Base-by-base conservation (phyloP, 2,329 filamentous ascomycete genomes). In the Botrytis squamosa region DNA sequence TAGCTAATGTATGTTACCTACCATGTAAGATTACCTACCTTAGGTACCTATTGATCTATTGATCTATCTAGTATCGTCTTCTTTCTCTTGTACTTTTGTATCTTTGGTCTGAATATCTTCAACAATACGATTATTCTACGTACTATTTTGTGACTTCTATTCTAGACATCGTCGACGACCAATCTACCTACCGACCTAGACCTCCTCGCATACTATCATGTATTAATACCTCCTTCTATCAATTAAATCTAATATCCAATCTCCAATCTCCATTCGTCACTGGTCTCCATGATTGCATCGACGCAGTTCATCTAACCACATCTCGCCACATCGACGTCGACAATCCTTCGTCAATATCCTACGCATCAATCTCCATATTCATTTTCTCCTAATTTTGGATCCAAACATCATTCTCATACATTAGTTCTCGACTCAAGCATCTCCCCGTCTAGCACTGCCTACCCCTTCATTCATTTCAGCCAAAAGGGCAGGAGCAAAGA, bases 291-390 rank as follows among this genome's bases (percentile, higher is more conserved):
- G 8, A 46, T 22, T 46, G 44, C 44, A 8, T 40, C 29, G 9
- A n/a, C 49, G 49, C 49, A 52, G 25, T 52, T 12, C 49, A 33
- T 57, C 55, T 29, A 57, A 22, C 22, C 4, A 22, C 49, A 33
- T 57, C 55, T 29, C 33, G 10, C 22, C 4, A 22, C 59, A 40
- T 63, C 38, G 14, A 20, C 60, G 42, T 29, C 33, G 0, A 14
- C 20, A 9, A 42, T 25, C 9, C 25, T 29, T 29, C 60, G 10
- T 42, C 60, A 63, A 63, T 63, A 18, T 40, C 40, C 62, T 33
- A 3, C 36, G 62, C 62, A 64, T 64, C 62, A 64, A 64, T 44
- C 38, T 64, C 62, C 25, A 64, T 64, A 64, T 64, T 64, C 60
- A 42, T 14, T 64, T 64, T 29, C n/a, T 64, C 40, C 36, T 22